Evolutionary conservation across 2,329 filamentous ascomycete species (phyloP), one percentile per base, ranked within the genome.

Genomic region (Diaporthe longicolla): DNA sequence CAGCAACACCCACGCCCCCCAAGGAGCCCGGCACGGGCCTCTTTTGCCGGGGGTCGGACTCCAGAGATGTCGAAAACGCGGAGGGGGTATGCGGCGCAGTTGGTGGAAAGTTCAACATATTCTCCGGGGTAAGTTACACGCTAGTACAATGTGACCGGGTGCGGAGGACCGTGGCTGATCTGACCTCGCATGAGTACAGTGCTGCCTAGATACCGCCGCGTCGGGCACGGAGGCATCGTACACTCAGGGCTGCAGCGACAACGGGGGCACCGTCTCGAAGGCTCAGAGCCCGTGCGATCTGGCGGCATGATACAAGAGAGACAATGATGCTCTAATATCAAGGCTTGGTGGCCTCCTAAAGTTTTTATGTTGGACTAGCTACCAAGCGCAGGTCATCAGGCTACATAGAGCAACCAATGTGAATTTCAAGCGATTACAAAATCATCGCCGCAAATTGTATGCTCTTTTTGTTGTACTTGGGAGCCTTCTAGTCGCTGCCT

Each of bases 231-330:
- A 40, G 48, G 15, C 29, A n/a, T 37, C 63, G 5, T 68, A 26
- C 32, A 40, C 32, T 15, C 48, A 68, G 48, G 63, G 63, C 63
- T 68, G 63, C 48, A 54, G 32, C 48, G 63, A 68, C n/a, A 68
- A 68, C n/a, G 63, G 63, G 13, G 63, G 63, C 15, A 68, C 32
- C 7, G 63, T 52, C 29, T 17, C 19, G 1, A 52, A 52, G 8
- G 13, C 21, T 19, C 21, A 13, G 32, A 10, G 45, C 15, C 37
- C 48, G 29, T 68, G 63, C 29, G 63, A 66, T 2, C 15, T 54
- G 45, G 63, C 48, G 4, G 63, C n/a, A 21, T 68, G 6, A 29
- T 6, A 10, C 7, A 15, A 4, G 11, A n/a, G 55, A 2, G 2
- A 4, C 13, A 9, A 13, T 4, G 4, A 21, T 26, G 21, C 48